Percentiles rank a stretch among this genome's conserved stretches.
Conservation (phyloP, 495 filamentous ascomycete species). For the Pyronema domesticum region DNA sequence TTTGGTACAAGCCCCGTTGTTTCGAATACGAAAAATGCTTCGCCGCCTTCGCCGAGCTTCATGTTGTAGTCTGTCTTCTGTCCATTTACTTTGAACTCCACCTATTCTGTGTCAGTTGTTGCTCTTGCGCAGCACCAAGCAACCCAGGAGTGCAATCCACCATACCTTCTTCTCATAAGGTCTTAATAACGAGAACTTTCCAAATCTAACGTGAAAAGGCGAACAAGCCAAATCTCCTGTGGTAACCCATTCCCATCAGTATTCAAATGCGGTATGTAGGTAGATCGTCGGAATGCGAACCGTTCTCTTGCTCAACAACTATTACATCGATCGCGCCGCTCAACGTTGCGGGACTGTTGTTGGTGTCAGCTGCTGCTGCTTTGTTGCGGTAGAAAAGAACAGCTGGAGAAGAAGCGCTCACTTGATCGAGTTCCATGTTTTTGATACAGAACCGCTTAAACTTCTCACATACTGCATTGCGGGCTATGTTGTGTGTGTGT, state of each 20-base stretch:
- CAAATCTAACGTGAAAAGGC: constrained; percentile 96
- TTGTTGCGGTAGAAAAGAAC: too few species aligned
- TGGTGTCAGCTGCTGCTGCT: constrained; percentile 7
- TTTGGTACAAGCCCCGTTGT: constrained; percentile 75
- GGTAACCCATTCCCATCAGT: constrained; percentile 2
- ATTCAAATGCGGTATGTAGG: too few species aligned
- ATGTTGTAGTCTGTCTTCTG: constrained; percentile 83
- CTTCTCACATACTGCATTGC: constrained; percentile 95
- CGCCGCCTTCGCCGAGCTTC: constrained; percentile 94
- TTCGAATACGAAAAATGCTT: constrained; percentile 98
- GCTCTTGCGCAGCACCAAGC: too few species aligned
- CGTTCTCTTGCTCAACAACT: constrained; percentile 94
- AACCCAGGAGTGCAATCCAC: too few species aligned
- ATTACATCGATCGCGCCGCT: constrained; percentile 98
- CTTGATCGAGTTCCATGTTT: constrained; percentile 99
- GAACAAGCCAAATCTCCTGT: constrained; percentile 50
- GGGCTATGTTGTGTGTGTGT: too few species aligned
- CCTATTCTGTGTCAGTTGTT: constrained; percentile 25
- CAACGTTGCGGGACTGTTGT: constrained; percentile 55
- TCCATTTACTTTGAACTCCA: constrained; percentile 92
- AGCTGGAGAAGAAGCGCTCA: constrained; percentile 6
- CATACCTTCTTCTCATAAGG: constrained; percentile 90
- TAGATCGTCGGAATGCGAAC: too few species aligned
- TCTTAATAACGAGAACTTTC: constrained; percentile 89
- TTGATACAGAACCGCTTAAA: constrained; percentile 86